Base-by-base conservation (phyloP, 202 grass and related monocot genomes). In the Brachypodium distachyon region DNA sequence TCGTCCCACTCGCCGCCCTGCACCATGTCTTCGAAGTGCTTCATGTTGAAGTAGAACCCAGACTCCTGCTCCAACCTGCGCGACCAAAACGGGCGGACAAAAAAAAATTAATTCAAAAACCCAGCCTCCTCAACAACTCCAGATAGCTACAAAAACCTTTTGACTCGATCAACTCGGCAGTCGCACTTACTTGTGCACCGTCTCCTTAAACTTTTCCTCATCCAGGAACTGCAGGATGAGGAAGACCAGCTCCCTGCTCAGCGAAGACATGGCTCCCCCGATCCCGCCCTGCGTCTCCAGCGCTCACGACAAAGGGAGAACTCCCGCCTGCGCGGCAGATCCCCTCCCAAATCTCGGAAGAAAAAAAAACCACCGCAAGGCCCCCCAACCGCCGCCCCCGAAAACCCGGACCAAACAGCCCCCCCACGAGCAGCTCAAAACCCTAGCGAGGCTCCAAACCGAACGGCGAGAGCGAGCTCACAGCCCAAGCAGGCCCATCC, bases 1-100 rank as follows among this genome's bases (percentile, higher is more conserved):
- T 97, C 94, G 23, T 94, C 94, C 94, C 94, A 97, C 68, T 97
- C 91, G 19, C 94, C 94, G 31, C 82, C 88, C 62, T 91, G 91
- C 51, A 97, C 91, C 61, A 90, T 86, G 78, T 97, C 91, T 81
- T 94, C 94, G 22, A 97, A 94, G 50, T 97, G 86, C 72, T 97
- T 94, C 94, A 97, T 97, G 85, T 97, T 97, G 84, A 97, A 97
- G 83, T 92, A 94, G 75, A 94, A 94, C 29, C 89, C 94, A 1
- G 94, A 97, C 67, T 97, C 94, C 74, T 97, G 94, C 72, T 97
- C 94, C 82, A 97, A 80, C 78, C 94, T 97, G 67, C 56, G 50
- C 37, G 3, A 39, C 66, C 39, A 29, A 47, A 50, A 67, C n/a
- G 74, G 61, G 49, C 8, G 12, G 18, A 22, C 14, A 16, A 27